Evolutionary conservation across 108 stramenopile genomes (phyloP).

Genomic region (Skeletonema grethae): DNA sequence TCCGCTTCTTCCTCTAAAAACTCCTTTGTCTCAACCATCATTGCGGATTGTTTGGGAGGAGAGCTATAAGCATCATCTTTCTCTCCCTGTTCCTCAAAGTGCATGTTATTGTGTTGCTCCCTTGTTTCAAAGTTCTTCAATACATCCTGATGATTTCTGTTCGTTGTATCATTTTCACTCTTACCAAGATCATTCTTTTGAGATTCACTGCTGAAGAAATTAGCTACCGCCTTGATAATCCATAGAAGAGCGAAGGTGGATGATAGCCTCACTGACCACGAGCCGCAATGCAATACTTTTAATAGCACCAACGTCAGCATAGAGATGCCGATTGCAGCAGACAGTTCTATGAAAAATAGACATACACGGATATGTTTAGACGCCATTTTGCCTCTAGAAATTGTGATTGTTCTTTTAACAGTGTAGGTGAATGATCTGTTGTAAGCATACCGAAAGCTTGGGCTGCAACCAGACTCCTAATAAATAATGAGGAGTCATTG

Average conservation of each 20-base stretch:
- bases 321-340: conserved; percentile 16
- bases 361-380: conserved; percentile 11
- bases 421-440: neutral
- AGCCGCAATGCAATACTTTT: conserved; percentile 9
- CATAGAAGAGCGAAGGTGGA: conserved; percentile 18
- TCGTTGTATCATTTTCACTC: conserved; percentile 5
- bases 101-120: neutral
- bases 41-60: conserved; percentile 1
- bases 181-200: neutral
- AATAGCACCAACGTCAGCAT: neutral
- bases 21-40: conserved; percentile 14
- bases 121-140: conserved; percentile 19
- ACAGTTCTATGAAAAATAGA: conserved; percentile 26
- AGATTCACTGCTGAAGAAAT: conserved; percentile 9
- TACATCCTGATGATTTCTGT: neutral
- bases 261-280: conserved; percentile 14
- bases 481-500: no score
- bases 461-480: no score
- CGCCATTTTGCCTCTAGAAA: neutral
- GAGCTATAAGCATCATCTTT: neutral
- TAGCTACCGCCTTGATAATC: conserved; percentile 16
- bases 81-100: conserved; percentile 2
- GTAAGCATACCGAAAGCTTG: neutral
- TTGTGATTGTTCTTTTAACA: neutral
- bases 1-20: conserved; percentile 13